Percentiles rank a stretch among this genome's conserved stretches.
phyloP scores from a whole-genome alignment of 306 rosid species.

The Quercus glauca region DNA sequence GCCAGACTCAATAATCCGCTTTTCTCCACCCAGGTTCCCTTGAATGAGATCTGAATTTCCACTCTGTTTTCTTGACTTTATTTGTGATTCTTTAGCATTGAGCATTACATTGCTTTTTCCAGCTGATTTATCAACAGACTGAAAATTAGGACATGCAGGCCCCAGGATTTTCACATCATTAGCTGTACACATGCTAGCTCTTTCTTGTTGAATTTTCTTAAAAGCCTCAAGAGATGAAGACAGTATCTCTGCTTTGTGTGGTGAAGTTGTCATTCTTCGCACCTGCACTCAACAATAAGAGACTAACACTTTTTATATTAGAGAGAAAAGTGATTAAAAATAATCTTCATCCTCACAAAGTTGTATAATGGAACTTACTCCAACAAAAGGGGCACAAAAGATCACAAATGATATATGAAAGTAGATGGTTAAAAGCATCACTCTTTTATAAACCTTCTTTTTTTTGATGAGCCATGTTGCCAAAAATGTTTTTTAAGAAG shows the following conservation, averaged over 20 bases:
- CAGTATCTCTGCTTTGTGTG: constrained; percentile 96
- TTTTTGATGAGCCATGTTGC: neutral
- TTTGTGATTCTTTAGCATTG: constrained; percentile 33
- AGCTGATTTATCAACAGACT: constrained; percentile 33
- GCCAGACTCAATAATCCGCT: constrained; percentile 35
- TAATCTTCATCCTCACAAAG: neutral
- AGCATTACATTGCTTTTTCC: constrained; percentile 30
- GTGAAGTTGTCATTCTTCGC: constrained; percentile 91
- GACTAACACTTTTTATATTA: constrained; percentile 29
- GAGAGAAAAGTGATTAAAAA: constrained; percentile 9
- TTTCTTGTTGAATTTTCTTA: constrained; percentile 89
- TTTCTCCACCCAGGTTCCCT: constrained; percentile 35
- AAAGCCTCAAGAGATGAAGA: constrained; percentile 97
- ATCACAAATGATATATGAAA: constrained; percentile 1
- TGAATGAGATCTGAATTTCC: constrained; percentile 41
- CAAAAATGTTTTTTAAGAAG: neutral
- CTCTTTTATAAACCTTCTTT: neutral
- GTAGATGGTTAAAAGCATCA: constrained; percentile 1
- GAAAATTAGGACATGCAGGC: constrained; percentile 40
- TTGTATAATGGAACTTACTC: too few relatives aligned
- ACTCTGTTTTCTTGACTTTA: constrained; percentile 41
- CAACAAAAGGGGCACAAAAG: neutral
- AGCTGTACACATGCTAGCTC: constrained; percentile 51
- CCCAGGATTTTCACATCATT: constrained; percentile 40
- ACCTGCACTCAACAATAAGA: constrained; percentile 58